Percentiles rank a stretch among this genome's conserved stretches.
phyloP scores from a whole-genome alignment of 73 alveolate genomes.

The Symbiodinium pilosum region DNA sequence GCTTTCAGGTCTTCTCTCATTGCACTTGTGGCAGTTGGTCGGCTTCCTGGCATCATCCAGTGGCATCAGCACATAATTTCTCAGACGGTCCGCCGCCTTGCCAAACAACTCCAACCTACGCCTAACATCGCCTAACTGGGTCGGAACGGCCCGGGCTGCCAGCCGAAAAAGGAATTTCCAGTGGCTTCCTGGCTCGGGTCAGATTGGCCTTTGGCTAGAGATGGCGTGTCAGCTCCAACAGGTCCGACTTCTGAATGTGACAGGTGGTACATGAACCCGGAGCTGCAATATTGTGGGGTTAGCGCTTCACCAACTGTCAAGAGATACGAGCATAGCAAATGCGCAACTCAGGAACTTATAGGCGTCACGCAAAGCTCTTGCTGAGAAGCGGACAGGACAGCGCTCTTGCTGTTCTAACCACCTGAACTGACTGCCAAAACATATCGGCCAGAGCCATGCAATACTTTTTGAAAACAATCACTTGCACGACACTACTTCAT shows the following conservation, averaged over 20 bases:
- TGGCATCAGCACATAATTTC: not conserved
- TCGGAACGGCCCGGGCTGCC: constrained; percentile 58
- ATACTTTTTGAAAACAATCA: not conserved
- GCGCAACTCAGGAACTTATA: too few species aligned
- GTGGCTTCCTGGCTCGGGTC: not conserved
- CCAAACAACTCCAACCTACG: not conserved
- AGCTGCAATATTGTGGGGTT: too few species aligned
- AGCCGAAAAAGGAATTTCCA: constrained; percentile 56
- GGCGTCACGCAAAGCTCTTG: too few species aligned
- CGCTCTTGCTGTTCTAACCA: constrained; percentile 45
- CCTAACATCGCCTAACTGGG: not conserved
- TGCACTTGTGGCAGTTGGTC: constrained; percentile 49
- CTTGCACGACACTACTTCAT: not conserved
- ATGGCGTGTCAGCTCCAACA: too few species aligned
- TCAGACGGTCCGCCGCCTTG: not conserved
- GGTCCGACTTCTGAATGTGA: too few species aligned
- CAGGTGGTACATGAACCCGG: too few species aligned
- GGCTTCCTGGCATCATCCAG: constrained; percentile 24
- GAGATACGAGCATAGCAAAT: too few species aligned
- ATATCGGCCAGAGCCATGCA: too few species aligned
- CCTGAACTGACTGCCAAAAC: too few species aligned
- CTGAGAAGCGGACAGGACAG: not conserved
- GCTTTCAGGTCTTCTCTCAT: constrained; percentile 74
- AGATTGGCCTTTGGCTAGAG: too few species aligned
- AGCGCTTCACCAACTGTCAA: too few species aligned